Evolutionary conservation across 2,329 filamentous ascomycete species (phyloP).

Genomic region (Cladophialophora immunda): DNA sequence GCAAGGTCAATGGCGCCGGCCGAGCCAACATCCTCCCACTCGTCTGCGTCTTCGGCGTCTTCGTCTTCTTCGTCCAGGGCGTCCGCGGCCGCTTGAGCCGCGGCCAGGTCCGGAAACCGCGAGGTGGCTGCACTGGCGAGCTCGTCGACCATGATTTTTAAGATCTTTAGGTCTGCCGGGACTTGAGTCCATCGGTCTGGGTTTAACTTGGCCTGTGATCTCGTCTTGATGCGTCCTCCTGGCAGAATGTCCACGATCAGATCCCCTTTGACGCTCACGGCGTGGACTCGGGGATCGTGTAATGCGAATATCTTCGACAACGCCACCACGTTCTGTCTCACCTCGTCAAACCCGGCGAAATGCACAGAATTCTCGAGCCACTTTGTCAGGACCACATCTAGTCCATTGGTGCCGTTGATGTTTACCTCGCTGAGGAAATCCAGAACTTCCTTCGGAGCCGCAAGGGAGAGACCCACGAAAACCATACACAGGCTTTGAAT

Average conservation of each 20-base stretch:
- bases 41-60: slow-evolving; percentile 73
- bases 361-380: slow-evolving; percentile 97
- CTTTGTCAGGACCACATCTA: slow-evolving; percentile 88
- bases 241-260: slow-evolving; percentile 73
- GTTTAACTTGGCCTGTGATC: slow-evolving; percentile 86
- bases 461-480: slow-evolving; percentile 87
- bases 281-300: slow-evolving; percentile 78
- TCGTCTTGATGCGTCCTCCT: slow-evolving; percentile 83
- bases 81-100: slow-evolving; percentile 67
- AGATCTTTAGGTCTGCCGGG: slow-evolving; percentile 88
- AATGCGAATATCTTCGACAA: slow-evolving; percentile 90
- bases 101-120: slow-evolving; percentile 58
- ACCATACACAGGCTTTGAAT: slow-evolving; percentile 96
- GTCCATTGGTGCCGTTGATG: slow-evolving; percentile 77
- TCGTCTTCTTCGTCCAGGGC: slow-evolving; percentile 64
- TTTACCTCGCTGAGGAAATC: slow-evolving; percentile 88
- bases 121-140: slow-evolving; percentile 79
- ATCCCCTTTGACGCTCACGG: slow-evolving; percentile 89
- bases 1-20: slow-evolving; percentile 73
- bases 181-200: slow-evolving; percentile 91
- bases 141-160: slow-evolving; percentile 95
- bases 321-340: slow-evolving; percentile 94
- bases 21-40: slow-evolving; percentile 87
- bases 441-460: slow-evolving; percentile 86
- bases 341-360: slow-evolving; percentile 98